A percentile compares a stretch with the other conserved stretches of the same genome.
phyloP scores from a whole-genome alignment of 2,329 filamentous ascomycete genomes.

The Periconia macrospinosa region DNA sequence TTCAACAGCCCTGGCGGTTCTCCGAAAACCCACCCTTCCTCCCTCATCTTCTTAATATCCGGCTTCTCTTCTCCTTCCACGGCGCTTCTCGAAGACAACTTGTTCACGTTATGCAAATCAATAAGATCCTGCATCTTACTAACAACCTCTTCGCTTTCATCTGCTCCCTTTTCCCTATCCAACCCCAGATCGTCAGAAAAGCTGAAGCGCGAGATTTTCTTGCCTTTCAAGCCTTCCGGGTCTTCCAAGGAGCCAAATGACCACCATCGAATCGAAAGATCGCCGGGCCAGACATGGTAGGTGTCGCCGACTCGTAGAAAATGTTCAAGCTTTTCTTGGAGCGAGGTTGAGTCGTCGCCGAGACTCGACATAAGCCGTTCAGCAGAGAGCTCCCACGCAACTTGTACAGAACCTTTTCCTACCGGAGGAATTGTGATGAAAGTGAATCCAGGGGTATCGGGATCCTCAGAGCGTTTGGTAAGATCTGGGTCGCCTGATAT shows the following conservation, averaged over 20 bases:
- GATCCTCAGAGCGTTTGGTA: constrained; percentile 9
- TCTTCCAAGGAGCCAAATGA: constrained; percentile 13
- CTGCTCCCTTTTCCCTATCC: constrained; percentile 6
- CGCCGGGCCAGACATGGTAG: constrained; percentile 8
- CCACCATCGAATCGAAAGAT: constrained; percentile 12
- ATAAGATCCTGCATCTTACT: constrained; percentile 3
- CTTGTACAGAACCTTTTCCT: constrained; percentile 9
- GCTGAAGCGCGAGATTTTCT: constrained; percentile 13
- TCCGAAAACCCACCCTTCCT: constrained; percentile 2
- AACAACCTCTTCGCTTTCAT: constrained; percentile 3
- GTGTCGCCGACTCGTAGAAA: constrained; percentile 11
- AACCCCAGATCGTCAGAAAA: constrained; percentile 9
- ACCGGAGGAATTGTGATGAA: constrained; percentile 12
- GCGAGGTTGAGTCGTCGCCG: constrained; percentile 6
- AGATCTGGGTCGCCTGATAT: constrained; percentile 13
- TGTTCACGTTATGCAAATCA: constrained; percentile 2
- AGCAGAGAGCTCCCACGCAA: constrained; percentile 9
- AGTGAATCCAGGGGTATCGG: constrained; percentile 11
- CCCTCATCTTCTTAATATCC: constrained; percentile 3
- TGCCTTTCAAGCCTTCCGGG: constrained; percentile 10
- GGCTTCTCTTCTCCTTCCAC: constrained; percentile 4
- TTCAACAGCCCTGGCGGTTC: constrained; percentile 1
- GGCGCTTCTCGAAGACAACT: neutral
- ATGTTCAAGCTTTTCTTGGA: constrained; percentile 12
- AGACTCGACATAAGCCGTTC: constrained; percentile 9